Percentiles rank a stretch among this genome's conserved stretches.
phyloP scores from a whole-genome alignment of 1,139 yeast species.

The Tardiomyces depauwii region DNA sequence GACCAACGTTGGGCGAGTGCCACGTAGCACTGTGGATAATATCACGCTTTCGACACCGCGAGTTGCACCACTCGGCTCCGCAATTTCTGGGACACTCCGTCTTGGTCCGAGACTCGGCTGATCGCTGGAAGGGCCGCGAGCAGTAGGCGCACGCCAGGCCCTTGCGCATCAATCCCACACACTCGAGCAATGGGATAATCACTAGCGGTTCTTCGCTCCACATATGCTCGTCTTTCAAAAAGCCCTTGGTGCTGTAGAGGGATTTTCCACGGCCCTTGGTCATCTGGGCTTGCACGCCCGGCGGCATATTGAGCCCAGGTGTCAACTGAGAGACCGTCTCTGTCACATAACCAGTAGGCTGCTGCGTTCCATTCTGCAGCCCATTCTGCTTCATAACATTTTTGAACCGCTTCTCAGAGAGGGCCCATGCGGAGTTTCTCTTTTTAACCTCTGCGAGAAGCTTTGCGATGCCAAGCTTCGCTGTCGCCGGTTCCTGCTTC shows the following conservation, averaged over 20 bases:
- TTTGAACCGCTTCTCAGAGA: conserved; percentile 50
- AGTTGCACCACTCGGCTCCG: conserved; percentile 62
- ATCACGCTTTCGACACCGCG: conserved; percentile 44
- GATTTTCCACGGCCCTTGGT: conserved; percentile 27
- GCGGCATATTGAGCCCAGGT: conserved; percentile 41
- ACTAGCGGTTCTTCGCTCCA: conserved; percentile 58
- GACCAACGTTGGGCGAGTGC: conserved; percentile 33
- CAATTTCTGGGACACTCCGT: conserved; percentile 33
- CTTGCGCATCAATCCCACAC: conserved; percentile 44
- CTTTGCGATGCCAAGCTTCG: conserved; percentile 43
- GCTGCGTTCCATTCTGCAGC: conserved; percentile 26
- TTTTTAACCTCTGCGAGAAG: conserved; percentile 41
- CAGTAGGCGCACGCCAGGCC: conserved; percentile 78
- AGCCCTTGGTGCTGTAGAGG: conserved; percentile 27
- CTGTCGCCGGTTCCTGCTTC: conserved; percentile 58
- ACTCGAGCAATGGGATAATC: conserved; percentile 61
- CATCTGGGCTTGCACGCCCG: conserved; percentile 40
- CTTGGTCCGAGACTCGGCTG: conserved; percentile 39
- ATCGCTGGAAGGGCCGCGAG: conserved; percentile 46
- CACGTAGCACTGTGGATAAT: conserved; percentile 46
- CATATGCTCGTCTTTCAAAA: conserved; percentile 34
- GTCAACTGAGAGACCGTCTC: conserved; percentile 44
- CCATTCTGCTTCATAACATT: conserved; percentile 40
- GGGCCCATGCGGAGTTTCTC: conserved; percentile 48
- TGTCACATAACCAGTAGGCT: conserved; percentile 27